Evolutionary conservation across 768 basidiomycete genomes (phyloP), one percentile per base, ranked within the genome.

Genomic region (Boletus speciosus): DNA sequence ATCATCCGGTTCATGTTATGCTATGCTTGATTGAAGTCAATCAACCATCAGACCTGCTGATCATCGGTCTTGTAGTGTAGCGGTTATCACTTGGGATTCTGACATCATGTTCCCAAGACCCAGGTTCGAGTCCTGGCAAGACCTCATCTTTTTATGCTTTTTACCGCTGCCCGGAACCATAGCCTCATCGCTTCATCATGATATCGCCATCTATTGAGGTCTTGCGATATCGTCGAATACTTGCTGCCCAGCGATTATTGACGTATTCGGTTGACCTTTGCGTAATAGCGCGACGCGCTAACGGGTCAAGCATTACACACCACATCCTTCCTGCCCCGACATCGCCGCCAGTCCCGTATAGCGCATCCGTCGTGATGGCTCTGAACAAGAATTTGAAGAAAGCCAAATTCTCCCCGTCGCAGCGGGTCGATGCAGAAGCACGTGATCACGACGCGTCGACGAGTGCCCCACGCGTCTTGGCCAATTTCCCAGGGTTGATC

Each of bases 401-500:
- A 34, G 31, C 29, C n/a, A 49, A 11, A 23, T 11, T 36, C 8
- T 46, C 47, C 10, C 16, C 47, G 37, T 49, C 23, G 19, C 41
- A 27, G 8, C 21, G n/a, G 38, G 40, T 19, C 0, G 21, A 39
- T 44, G 1, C 19, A 6, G 21, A n/a, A 2, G 4, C 66, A 68
- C 66, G 67, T 68, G 66, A 69, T 49, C 62, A 41, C 15, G 63
- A 68, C 67, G 67, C 66, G 66, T 60, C 57, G 35, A 3, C 14
- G 15, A 47, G 51, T 19, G 19, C 19, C 5, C 39, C 63, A 50
- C 65, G 67, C 58, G 66, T 66, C 46, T 44, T 60, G 43, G 39
- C 50, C 44, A 62, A 41, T 57, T 69, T 68, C 66, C 66, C 66
- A 68, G 59, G 66, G 66, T 67, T 67, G 67, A 68, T 32, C 52